phyloP scores from a whole-genome alignment of 768 basidiomycete genomes.

The Leucosporidium scottii region DNA sequence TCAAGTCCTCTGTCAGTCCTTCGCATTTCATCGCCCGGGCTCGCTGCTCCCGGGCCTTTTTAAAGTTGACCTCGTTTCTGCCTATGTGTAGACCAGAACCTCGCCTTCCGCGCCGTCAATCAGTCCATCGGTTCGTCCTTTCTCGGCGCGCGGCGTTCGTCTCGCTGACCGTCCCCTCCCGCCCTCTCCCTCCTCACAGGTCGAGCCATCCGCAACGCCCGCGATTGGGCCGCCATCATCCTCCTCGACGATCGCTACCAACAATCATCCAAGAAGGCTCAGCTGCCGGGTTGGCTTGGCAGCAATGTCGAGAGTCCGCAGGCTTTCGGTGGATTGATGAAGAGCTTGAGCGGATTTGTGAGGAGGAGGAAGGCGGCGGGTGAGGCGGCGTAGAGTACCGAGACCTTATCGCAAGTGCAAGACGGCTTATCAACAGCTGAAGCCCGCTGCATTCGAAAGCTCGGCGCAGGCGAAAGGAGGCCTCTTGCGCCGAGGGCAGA shows the following conservation, averaged over 20 bases:
- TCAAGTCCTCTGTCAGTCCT: slow-evolving; percentile 77
- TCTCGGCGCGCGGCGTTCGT: not conserved
- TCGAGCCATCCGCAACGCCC: slow-evolving; percentile 81
- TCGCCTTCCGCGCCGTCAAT: slow-evolving; percentile 62
- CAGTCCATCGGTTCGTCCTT: slow-evolving; percentile 79
- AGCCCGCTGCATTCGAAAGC: too few species aligned
- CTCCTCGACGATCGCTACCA: slow-evolving; percentile 79
- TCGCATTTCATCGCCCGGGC: not conserved
- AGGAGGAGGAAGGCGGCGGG: not conserved
- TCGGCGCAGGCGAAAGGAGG: too few species aligned
- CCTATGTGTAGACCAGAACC: slow-evolving; percentile 46
- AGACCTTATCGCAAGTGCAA: too few species aligned
- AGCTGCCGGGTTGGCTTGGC: slow-evolving; percentile 89
- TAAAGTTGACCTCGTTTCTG: not conserved
- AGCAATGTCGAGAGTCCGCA: slow-evolving; percentile 54
- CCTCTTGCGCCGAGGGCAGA: too few species aligned
- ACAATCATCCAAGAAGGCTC: slow-evolving; percentile 58
- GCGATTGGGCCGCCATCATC: slow-evolving; percentile 85
- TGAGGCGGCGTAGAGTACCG: too few species aligned
- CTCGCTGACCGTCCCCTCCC: not conserved
- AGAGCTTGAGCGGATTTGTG: slow-evolving; percentile 57
- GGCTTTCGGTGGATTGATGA: slow-evolving; percentile 65
- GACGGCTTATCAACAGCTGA: too few species aligned
- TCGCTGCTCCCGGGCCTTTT: slow-evolving; percentile 50
- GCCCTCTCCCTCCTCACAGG: slow-evolving; percentile 48